A percentile compares a stretch with the other conserved stretches of the same genome.
These are phyloP conservation scores for Rhizophagus prolifer DNA, from an alignment of 192 early-diverging fungal species.

Conservation along the genomic window DNA sequence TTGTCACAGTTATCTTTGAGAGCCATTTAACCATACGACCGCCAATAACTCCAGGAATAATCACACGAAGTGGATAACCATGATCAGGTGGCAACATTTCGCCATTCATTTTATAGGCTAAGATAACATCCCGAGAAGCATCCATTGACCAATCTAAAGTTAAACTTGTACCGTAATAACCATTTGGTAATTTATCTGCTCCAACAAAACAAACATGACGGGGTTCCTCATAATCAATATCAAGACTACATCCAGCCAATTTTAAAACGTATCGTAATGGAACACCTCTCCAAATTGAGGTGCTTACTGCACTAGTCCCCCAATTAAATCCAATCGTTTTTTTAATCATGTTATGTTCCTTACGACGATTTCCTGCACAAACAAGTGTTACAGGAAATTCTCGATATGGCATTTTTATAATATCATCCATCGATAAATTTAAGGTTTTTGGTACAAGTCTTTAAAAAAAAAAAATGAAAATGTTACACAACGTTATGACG, in stretches of 20 bases:
- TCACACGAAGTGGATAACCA: constrained; percentile 80
- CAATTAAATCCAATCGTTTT: constrained; percentile 63
- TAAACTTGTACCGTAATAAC: constrained; percentile 75
- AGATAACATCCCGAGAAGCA: constrained; percentile 64
- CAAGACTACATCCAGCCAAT: constrained; percentile 35
- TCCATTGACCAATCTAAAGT: constrained; percentile 65
- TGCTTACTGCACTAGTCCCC: constrained; percentile 55
- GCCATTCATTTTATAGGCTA: constrained; percentile 85
- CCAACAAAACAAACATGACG: constrained; percentile 59
- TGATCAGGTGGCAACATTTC: constrained; percentile 73
- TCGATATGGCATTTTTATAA: constrained; percentile 44
- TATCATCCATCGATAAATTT: constrained; percentile 53
- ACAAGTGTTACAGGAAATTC: constrained; percentile 58
- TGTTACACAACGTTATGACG: not conserved
- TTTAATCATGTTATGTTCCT: constrained; percentile 66
- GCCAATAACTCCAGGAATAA: constrained; percentile 88
- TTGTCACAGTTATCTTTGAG: constrained; percentile 55
- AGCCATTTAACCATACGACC: constrained; percentile 90
- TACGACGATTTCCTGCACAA: constrained; percentile 68
- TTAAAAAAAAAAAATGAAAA: no score
- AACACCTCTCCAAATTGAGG: constrained; percentile 61
- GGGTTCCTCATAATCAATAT: constrained; percentile 20
- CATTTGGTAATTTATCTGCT: constrained; percentile 60
- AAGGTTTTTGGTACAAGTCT: constrained; percentile 49
- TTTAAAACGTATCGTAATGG: constrained; percentile 51